Percentiles rank a stretch among this genome's conserved stretches.
Conservation (phyloP, 116 monocot species). For the Dioscorea cayenensis region DNA sequence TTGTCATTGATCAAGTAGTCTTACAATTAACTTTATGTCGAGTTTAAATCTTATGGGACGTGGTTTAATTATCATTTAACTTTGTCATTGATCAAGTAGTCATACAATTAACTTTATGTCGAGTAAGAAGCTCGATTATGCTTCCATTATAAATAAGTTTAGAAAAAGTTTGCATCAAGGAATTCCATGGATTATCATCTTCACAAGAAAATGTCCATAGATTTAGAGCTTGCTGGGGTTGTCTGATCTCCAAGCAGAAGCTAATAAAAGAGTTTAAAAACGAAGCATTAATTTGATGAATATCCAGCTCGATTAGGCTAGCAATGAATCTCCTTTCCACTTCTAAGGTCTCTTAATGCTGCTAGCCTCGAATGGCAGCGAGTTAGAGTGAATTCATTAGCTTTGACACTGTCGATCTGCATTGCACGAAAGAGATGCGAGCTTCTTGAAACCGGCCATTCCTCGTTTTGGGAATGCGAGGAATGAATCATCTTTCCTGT, state of each 20-base stretch:
- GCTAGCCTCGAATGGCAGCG: slow-evolving; percentile 27
- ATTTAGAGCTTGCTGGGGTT: slow-evolving; percentile 6
- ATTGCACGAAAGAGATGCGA: slow-evolving; percentile 24
- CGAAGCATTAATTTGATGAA: slow-evolving; percentile 18
- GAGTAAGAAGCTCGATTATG: slow-evolving; percentile 23
- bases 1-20: no score
- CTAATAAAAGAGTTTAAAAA: slow-evolving; percentile 18
- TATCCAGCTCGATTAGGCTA: slow-evolving; percentile 25
- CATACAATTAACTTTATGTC: no score
- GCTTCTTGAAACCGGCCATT: slow-evolving; percentile 28
- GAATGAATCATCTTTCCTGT: slow-evolving; percentile 30
- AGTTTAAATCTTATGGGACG: no score
- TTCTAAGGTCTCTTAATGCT: slow-evolving; percentile 10
- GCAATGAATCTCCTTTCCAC: slow-evolving; percentile 34
- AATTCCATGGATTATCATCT: slow-evolving; percentile 7
- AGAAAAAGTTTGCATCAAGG: slow-evolving; percentile 16
- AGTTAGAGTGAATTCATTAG: slow-evolving; percentile 46
- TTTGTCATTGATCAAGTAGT: no score
- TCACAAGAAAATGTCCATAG: slow-evolving; percentile 7
- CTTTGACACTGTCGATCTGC: slow-evolving; percentile 22
- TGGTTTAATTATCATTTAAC: no score
- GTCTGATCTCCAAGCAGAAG: slow-evolving; percentile 12
- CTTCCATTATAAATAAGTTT: slow-evolving; percentile 13
- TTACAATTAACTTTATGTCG: no score
- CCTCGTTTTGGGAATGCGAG: slow-evolving; percentile 22